phyloP scores from a whole-genome alignment of 1,284 basidiomycete species.

The Ganoderma multipileum region DNA sequence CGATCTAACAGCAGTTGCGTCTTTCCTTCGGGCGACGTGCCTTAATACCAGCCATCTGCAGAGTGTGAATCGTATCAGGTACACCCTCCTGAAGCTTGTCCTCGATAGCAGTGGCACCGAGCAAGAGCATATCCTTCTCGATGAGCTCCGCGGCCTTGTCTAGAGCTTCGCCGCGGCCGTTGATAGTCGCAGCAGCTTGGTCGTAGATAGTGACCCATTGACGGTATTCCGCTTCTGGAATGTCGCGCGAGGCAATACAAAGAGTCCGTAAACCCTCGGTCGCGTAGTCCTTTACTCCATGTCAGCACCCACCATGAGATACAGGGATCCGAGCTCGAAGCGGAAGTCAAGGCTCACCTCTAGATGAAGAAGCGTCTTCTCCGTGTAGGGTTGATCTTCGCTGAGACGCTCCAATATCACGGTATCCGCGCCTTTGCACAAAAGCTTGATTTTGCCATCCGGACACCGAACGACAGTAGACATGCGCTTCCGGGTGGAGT shows the following conservation, averaged over 20 bases:
- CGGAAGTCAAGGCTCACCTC: constrained; percentile 62
- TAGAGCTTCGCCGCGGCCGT: constrained; percentile 91
- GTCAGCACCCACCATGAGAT: constrained; percentile 3
- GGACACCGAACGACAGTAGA: constrained; percentile 91
- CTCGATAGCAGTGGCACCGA: constrained; percentile 98
- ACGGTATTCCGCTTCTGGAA: constrained; percentile 89
- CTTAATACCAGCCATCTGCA: constrained; percentile 99
- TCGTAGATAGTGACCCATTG: constrained; percentile 92
- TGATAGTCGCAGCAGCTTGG: constrained; percentile 91
- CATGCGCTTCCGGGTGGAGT: constrained; percentile 98
- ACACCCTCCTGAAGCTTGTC: constrained; percentile 99
- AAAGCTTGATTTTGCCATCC: constrained; percentile 93
- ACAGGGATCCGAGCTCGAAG: not conserved
- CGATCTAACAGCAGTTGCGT: not conserved
- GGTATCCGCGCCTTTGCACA: constrained; percentile 98
- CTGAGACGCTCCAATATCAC: constrained; percentile 92
- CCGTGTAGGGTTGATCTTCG: constrained; percentile 85
- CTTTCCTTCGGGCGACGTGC: constrained; percentile 41
- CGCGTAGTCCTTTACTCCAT: constrained; percentile 81
- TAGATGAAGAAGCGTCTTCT: constrained; percentile 89
- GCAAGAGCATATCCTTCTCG: constrained; percentile 90
- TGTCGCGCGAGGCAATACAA: constrained; percentile 94
- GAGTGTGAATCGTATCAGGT: constrained; percentile 96
- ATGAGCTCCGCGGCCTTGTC: constrained; percentile 96
- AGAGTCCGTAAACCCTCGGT: constrained; percentile 96